These are phyloP conservation scores for Penicillium sp. DNA, from an alignment of 2,329 filamentous ascomycete species.

Conservation along the genomic window DNA sequence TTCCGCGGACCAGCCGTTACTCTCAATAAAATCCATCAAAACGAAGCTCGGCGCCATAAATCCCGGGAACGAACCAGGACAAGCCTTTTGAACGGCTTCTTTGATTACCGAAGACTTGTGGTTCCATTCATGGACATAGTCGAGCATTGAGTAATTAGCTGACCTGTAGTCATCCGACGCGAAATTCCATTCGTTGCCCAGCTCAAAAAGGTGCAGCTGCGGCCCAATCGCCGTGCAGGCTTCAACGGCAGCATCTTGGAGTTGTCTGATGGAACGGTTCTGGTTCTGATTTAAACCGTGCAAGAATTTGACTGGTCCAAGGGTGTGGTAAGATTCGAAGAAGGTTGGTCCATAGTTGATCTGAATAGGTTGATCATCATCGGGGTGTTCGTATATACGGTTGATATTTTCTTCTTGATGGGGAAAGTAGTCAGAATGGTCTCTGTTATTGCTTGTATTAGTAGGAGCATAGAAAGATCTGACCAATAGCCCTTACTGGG, in stretches of 20 bases:
- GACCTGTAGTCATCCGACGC: conserved; percentile 8
- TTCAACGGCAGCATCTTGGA: conserved; percentile 4
- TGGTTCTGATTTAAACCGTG: conserved; percentile 19
- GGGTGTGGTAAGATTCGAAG: conserved; percentile 17
- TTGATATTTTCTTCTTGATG: conserved; percentile 13
- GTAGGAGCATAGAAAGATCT: not conserved
- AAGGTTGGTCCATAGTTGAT: conserved; percentile 17
- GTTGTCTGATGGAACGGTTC: conserved; percentile 11
- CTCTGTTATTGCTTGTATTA: not conserved
- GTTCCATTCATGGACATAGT: conserved; percentile 21
- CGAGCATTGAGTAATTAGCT: conserved; percentile 14
- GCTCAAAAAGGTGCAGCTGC: conserved; percentile 13
- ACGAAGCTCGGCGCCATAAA: conserved; percentile 19
- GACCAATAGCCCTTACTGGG: conserved; percentile 6
- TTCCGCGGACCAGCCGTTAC: conserved; percentile 4
- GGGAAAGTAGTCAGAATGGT: conserved; percentile 10
- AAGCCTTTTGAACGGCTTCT: conserved; percentile 13
- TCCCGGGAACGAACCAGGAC: conserved; percentile 6
- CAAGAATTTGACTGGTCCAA: conserved; percentile 9
- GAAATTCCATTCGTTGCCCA: conserved; percentile 21
- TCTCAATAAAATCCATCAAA: conserved; percentile 4
- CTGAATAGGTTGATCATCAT: conserved; percentile 15
- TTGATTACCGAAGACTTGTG: conserved; percentile 11
- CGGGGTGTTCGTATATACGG: conserved; percentile 3
- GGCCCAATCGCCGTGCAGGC: conserved; percentile 14